Evolutionary conservation across 768 basidiomycete species (phyloP), one percentile per base, ranked within the genome.

Genomic region (Hygrocybe coccinea): DNA sequence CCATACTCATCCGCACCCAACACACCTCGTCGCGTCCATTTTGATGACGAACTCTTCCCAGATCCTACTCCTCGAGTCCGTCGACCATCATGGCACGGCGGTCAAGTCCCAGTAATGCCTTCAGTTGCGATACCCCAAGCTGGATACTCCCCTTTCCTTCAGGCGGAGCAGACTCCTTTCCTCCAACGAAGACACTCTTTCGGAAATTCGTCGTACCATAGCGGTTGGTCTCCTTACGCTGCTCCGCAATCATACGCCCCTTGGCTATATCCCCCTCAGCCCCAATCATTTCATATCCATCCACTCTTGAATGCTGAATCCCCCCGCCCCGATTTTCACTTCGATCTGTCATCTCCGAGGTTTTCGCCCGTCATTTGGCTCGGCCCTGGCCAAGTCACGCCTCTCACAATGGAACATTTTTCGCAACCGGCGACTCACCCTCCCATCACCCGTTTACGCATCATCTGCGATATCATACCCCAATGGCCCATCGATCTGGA

Each of bases 401-500:
- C 71, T 0, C 63, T 87, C 2, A 63, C 77, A 0, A 50, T 60
- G 0, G 78, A 80, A 1, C 78, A 84, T 29, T 71, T 86, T 9
- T 55, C 54, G 1, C 72, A 83, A 65, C 70, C 76, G 3, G 85
- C 83, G 15, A 83, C 83, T 8, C 71, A 80, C 60, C 86, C 86
- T 0, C 66, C 77, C 0, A 65, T 82, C 48, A 76, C 74, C 9
- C 74, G 70, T 35, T 75, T 87, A 60, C 75, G 77, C n/a, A 81
- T 89, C 62, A 62, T 75, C 1, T 82, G 79, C 62, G 82, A 87
- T 50, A 59, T 63, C 14, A 72, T 85, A 48, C 80, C 82, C 0
- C 62, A 77, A n/a, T 87, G 85, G 85, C 79, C 83, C 12, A 74
- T 87, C 51, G 76, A 79, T 55, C 65, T 87, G 49, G 69, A 75